These are phyloP conservation scores for Limtongia smithiae DNA, from an alignment of 805 yeast genomes.

Conservation along the genomic window DNA sequence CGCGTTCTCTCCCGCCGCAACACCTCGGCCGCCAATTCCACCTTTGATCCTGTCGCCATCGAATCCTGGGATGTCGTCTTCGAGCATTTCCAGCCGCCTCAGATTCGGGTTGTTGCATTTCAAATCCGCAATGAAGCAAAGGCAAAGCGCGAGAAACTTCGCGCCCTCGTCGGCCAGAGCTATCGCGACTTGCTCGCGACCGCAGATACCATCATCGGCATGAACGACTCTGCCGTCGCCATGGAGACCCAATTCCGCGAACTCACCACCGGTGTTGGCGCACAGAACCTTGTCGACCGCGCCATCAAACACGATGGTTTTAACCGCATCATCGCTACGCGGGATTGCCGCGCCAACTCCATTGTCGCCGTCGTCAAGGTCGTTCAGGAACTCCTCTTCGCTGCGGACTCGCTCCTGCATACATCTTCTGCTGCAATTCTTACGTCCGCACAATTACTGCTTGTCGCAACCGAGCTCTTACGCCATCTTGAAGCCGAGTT, in stretches of 20 bases:
- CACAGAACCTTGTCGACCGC: slow-evolving; percentile 6
- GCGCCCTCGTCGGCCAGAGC: slow-evolving; percentile 27
- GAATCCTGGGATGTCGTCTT: slow-evolving; percentile 23
- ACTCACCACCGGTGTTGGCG: slow-evolving; percentile 13
- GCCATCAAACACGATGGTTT: slow-evolving; percentile 1
- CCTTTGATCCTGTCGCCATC: slow-evolving; percentile 9
- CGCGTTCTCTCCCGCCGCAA: neutral
- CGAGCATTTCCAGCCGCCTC: slow-evolving; percentile 23
- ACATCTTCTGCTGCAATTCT: slow-evolving; percentile 5
- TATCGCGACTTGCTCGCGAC: slow-evolving; percentile 26
- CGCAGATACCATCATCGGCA: slow-evolving; percentile 23
- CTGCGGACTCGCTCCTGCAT: slow-evolving; percentile 15
- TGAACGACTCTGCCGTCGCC: slow-evolving; percentile 13
- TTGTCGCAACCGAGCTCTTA: slow-evolving; percentile 4
- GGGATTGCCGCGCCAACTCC: slow-evolving; percentile 8
- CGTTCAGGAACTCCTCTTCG: slow-evolving; percentile 12
- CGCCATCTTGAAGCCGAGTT: neutral
- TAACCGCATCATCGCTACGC: neutral
- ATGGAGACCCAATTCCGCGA: slow-evolving; percentile 18
- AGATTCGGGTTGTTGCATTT: slow-evolving; percentile 23
- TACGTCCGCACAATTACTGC: slow-evolving; percentile 8
- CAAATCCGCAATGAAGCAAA: slow-evolving; percentile 22
- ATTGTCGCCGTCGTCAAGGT: slow-evolving; percentile 8
- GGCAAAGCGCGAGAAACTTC: slow-evolving; percentile 22
- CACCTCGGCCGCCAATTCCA: neutral